These are phyloP conservation scores for Spiraea crenata DNA, from an alignment of 331 rosid species.

Conservation along the genomic window DNA sequence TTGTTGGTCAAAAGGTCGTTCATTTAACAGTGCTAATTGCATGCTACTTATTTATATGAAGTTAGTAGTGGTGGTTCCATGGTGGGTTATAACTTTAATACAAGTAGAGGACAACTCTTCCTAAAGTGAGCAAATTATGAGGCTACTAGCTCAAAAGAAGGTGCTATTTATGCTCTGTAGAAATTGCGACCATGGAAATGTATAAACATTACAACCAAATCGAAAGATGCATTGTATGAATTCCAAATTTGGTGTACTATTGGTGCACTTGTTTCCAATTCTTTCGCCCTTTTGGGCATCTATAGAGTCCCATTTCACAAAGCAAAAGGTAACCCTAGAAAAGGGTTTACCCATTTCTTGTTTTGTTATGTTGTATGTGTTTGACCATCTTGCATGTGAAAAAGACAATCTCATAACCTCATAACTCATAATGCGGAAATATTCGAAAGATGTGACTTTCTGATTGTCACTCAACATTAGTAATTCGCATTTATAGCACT, in stretches of 20 bases:
- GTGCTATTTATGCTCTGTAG: background rate
- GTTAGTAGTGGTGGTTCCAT: constrained; percentile 3
- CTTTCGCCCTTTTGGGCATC: background rate
- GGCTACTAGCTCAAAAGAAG: background rate
- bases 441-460: too few species aligned
- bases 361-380: background rate
- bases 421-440: too few species aligned
- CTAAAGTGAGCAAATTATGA: constrained; percentile 17
- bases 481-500: too few species aligned
- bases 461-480: too few species aligned
- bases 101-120: constrained; percentile 19
- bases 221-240: background rate
- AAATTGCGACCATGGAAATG: background rate
- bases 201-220: background rate
- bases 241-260: background rate
- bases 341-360: background rate
- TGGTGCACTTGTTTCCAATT: background rate
- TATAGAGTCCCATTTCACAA: background rate
- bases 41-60: background rate
- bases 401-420: background rate
- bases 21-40: background rate
- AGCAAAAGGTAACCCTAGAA: background rate
- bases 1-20: constrained; percentile 22
- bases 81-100: constrained; percentile 16
- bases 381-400: background rate